Conservation (phyloP, 176 grass and related monocot genomes). For the Hsuehochloa calcarea region DNA sequence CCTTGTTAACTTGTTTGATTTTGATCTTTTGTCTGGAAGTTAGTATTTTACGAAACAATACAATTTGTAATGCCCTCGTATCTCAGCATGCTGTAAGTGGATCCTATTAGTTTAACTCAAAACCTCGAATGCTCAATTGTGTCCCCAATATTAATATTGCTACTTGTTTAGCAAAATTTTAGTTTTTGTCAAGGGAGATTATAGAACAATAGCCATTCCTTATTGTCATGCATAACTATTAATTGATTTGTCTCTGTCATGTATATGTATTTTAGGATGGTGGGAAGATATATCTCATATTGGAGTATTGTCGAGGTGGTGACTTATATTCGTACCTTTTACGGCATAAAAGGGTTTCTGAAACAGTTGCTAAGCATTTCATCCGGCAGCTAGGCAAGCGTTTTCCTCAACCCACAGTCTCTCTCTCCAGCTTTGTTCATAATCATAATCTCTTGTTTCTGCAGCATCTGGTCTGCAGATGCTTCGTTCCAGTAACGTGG, state of each 20-base stretch:
- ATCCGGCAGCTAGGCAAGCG: conserved; percentile 80
- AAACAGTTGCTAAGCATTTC: conserved; percentile 81
- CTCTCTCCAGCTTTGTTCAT: background rate
- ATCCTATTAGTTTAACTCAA: background rate
- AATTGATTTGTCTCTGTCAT: background rate
- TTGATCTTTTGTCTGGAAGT: conserved; percentile 2
- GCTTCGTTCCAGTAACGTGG: conserved; percentile 82
- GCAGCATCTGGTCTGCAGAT: conserved; percentile 85
- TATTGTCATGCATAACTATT: background rate
- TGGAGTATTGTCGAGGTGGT: conserved; percentile 90
- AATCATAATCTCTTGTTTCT: conserved; percentile 13
- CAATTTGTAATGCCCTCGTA: background rate
- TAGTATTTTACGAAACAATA: background rate
- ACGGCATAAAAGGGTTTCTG: conserved; percentile 60
- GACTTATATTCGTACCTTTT: conserved; percentile 71
- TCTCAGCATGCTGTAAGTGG: background rate
- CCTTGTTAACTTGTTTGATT: conserved; percentile 1
- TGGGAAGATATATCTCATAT: conserved; percentile 81
- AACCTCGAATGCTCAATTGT: background rate
- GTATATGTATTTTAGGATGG: conserved; percentile 45
- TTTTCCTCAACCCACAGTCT: background rate
- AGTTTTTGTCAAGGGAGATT: background rate
- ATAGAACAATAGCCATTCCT: background rate
- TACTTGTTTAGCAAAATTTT: background rate
- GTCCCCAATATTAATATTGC: background rate